A percentile compares a stretch with the other conserved stretches of the same genome.
These are phyloP conservation scores for Volvariella volvacea DNA, from an alignment of 1,284 basidiomycete genomes.

Conservation along the genomic window DNA sequence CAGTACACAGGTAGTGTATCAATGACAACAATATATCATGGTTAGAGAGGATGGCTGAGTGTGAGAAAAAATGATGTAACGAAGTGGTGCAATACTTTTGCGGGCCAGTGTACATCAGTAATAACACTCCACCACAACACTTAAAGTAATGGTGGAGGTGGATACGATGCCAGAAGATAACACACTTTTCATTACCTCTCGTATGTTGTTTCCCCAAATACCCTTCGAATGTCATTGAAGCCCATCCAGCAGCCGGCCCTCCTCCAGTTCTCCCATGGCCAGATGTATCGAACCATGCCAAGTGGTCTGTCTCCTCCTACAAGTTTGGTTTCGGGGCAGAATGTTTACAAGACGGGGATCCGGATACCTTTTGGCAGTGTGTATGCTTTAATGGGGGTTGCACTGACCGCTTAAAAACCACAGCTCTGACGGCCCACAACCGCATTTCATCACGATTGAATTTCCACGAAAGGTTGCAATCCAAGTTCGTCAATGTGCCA, in stretches of 20 bases:
- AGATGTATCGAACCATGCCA: conserved; percentile 78
- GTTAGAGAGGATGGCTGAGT: no score
- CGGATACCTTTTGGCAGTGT: conserved; percentile 97
- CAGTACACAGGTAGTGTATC: no score
- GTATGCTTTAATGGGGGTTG: conserved; percentile 23
- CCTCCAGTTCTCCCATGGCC: conserved; percentile 59
- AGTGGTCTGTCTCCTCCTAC: conserved; percentile 96
- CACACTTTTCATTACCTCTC: no score
- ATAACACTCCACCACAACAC: no score
- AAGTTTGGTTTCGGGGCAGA: conserved; percentile 97
- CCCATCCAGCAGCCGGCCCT: conserved; percentile 19
- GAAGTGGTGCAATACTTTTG: no score
- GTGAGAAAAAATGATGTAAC: no score
- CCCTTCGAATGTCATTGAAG: conserved; percentile 12
- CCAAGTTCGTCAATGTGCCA: conserved; percentile 51
- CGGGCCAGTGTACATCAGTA: no score
- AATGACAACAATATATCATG: no score
- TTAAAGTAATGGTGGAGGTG: no score
- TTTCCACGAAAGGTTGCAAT: conserved; percentile 89
- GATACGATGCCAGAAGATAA: no score
- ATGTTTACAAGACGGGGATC: conserved; percentile 83
- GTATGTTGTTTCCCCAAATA: not conserved
- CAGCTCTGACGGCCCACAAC: conserved; percentile 96
- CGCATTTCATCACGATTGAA: conserved; percentile 92
- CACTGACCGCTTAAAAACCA: not conserved